phyloP scores from a whole-genome alignment of 192 early-diverging fungal species.

The Dispira simplex region DNA sequence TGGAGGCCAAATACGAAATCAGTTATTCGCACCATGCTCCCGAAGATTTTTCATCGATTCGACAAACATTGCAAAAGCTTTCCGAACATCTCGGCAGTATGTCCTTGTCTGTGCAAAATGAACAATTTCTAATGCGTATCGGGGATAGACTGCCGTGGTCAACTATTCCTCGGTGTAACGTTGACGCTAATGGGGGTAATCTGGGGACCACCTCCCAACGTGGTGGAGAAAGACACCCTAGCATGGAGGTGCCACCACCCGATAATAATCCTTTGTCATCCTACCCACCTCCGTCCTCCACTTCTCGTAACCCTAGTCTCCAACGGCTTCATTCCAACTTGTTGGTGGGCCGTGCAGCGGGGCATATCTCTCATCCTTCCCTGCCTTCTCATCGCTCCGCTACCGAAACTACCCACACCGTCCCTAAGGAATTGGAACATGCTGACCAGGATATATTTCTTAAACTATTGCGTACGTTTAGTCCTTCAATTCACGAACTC shows the following conservation, averaged over 20 bases:
- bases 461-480: not conserved
- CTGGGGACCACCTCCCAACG: no score
- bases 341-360: no score
- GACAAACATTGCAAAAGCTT: not conserved
- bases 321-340: no score
- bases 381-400: not conserved
- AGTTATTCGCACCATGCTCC: not conserved
- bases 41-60: constrained; percentile 6
- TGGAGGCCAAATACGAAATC: constrained; percentile 6
- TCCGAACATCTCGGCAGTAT: constrained; percentile 7
- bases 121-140: not conserved
- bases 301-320: no score
- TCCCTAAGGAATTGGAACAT: not conserved
- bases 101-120: not conserved
- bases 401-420: not conserved
- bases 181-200: no score
- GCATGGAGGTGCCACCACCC: no score
- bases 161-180: no score
- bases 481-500: constrained; percentile 7
- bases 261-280: no score
- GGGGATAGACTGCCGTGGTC: no score
- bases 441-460: not conserved
- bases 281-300: no score
- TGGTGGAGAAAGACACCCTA: no score
- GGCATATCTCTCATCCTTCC: not conserved